phyloP scores from a whole-genome alignment of 176 grass and related monocot genomes.

The Tillandsia fasciculata region DNA sequence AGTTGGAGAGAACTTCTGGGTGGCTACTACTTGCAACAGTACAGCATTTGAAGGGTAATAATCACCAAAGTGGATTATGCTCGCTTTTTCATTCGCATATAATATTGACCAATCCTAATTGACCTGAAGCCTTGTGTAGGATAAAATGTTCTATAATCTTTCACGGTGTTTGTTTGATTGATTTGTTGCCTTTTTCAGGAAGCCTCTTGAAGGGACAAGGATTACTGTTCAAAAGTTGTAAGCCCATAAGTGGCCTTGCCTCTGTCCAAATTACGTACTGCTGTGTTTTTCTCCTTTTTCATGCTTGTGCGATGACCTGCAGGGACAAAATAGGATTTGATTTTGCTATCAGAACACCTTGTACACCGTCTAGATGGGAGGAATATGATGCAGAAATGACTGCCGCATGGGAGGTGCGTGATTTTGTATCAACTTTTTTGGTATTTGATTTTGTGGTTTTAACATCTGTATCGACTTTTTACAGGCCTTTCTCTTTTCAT shows the following conservation, averaged over 20 bases:
- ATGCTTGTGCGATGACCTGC: constrained; percentile 8
- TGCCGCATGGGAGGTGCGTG: constrained; percentile 75
- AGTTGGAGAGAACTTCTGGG: constrained; percentile 90
- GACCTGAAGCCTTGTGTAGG: background rate
- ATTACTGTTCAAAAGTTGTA: constrained; percentile 89
- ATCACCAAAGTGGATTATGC: constrained; percentile 15
- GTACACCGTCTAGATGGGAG: constrained; percentile 92
- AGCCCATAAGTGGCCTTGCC: constrained; percentile 3
- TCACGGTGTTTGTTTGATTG: constrained; percentile 1
- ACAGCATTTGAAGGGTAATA: constrained; percentile 66
- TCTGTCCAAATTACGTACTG: background rate
- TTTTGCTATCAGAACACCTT: constrained; percentile 93
- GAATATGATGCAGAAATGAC: constrained; percentile 89
- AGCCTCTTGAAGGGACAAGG: constrained; percentile 91
- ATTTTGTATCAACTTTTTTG: background rate
- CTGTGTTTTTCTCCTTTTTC: background rate
- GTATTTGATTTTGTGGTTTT: constrained; percentile 12
- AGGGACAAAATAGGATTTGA: constrained; percentile 89
- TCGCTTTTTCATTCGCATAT: constrained; percentile 28
- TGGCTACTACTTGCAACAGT: constrained; percentile 80
- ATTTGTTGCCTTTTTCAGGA: constrained; percentile 58
- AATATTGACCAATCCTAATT: no score
- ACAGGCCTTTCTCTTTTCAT: no score
- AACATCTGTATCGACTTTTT: constrained; percentile 3
- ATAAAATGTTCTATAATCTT: background rate